Evolutionary conservation across 164 flowering plant genomes (phyloP).

Genomic region (Magnolia officinalis): DNA sequence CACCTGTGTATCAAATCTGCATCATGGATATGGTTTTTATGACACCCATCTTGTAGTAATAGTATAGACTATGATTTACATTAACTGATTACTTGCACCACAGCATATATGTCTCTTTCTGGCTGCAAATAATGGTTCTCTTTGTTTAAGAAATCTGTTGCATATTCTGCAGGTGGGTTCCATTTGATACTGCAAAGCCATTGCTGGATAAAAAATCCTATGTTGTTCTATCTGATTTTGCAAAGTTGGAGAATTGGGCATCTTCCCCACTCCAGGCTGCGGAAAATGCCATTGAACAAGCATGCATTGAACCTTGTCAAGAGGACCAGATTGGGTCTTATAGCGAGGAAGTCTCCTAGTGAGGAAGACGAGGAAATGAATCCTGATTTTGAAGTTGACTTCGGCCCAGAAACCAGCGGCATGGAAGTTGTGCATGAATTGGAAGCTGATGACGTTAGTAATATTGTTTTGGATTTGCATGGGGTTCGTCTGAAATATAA

Average conservation of each 20-base stretch:
- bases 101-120: not conserved
- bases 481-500: conserved; percentile 52
- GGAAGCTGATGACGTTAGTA: conserved; percentile 37
- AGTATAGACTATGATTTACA: not conserved
- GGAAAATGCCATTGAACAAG: conserved; percentile 29
- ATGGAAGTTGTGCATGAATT: conserved; percentile 20
- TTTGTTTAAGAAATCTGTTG: conserved; percentile 2
- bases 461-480: conserved; percentile 45
- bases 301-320: conserved; percentile 24
- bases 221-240: conserved; percentile 62
- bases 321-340: conserved; percentile 40
- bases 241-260: conserved; percentile 32
- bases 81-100: not conserved
- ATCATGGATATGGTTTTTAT: too few species aligned
- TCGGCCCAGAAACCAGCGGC: conserved; percentile 29
- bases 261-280: conserved; percentile 22
- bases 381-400: conserved; percentile 44
- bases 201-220: conserved; percentile 64
- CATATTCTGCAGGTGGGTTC: conserved; percentile 69
- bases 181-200: conserved; percentile 60
- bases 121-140: not conserved
- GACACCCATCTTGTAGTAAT: not conserved
- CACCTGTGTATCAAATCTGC: not conserved
- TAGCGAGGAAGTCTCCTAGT: conserved; percentile 23
- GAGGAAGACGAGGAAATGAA: conserved; percentile 56